Base-by-base conservation (phyloP, 1,284 basidiomycete genomes). In the Calocybe gambosa region DNA sequence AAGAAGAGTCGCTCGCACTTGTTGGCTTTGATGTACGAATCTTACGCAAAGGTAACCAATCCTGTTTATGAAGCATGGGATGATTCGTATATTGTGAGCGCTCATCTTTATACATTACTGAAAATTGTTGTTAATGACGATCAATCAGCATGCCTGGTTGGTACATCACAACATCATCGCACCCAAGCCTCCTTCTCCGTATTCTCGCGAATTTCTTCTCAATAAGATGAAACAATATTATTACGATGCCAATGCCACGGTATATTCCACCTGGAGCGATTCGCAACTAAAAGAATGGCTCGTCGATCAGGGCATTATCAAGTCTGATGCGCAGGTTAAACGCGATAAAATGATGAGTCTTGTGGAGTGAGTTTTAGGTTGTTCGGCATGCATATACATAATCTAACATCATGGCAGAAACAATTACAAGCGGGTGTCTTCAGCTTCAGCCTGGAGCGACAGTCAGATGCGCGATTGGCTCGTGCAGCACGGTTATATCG, bases 51-150 rank as follows among this genome's bases (percentile, higher is more conserved):
- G 39, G 69, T 77, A 13, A 60, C 78, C 6, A 67, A 75, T 49
- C 84, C 87, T 1, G 64, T 85, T 39, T 97, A 89, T 77, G 71
- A 88, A 28, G 78, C 82, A 3, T 97, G 93, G 93, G 85, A 82
- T 38, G 85, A 88, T 59, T 85, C 81, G 2, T 89, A 89, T 61
- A 78, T 93, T 43, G 89, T 91, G 58, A 57, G 80, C 57, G 5
- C 3, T 37, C 16, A 4, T 7, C 5, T n/a, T 8, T 31, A 5
- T 16, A 5, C 35, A 37, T 18, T 18, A 12, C 12, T 4, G 5
- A 12, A 6, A 13, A 3, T 19, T 20, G 20, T 0, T 35, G 10
- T 34, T 28, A 39, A 47, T 5, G 40, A 37, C 15, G 19, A 33
- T 37, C 34, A 47, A n/a, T 2, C 51, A 89, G 84, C 77, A 79